These are phyloP conservation scores for Salix arbutifolia DNA, from an alignment of 345 rosid genomes.

Conservation along the genomic window DNA sequence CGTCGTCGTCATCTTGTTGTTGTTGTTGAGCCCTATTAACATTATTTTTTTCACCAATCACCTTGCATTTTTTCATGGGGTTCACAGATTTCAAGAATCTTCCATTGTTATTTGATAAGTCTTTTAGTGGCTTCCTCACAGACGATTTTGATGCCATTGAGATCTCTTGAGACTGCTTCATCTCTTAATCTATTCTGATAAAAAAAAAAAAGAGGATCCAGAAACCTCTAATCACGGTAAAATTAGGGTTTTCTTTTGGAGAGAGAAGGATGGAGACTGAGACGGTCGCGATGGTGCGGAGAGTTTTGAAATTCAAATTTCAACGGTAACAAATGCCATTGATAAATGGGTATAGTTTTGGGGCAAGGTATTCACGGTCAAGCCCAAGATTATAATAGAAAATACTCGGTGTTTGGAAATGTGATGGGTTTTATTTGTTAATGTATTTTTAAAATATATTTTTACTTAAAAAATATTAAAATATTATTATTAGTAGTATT, in stretches of 20 bases:
- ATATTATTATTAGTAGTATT: no score
- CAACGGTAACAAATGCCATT: not conserved
- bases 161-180: not conserved
- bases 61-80: slow-evolving; percentile 20
- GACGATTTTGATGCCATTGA: slow-evolving; percentile 1
- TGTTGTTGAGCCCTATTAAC: slow-evolving; percentile 3
- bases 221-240: not conserved
- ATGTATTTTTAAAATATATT: no score
- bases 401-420: no score
- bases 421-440: no score
- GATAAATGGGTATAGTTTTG: no score
- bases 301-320: not conserved
- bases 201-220: not conserved
- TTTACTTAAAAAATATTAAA: no score
- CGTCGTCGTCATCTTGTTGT: slow-evolving; percentile 17
- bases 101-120: slow-evolving; percentile 26
- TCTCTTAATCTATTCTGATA: not conserved
- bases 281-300: not conserved
- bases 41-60: not conserved
- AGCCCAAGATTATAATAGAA: no score
- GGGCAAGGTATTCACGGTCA: no score
- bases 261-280: not conserved
- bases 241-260: not conserved
- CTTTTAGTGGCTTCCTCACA: slow-evolving; percentile 36
- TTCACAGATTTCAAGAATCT: slow-evolving; percentile 23